Evolutionary conservation across 495 filamentous ascomycete genomes (phyloP), one percentile per base, ranked within the genome.

Genomic region (Xylaria flabelliformis): DNA sequence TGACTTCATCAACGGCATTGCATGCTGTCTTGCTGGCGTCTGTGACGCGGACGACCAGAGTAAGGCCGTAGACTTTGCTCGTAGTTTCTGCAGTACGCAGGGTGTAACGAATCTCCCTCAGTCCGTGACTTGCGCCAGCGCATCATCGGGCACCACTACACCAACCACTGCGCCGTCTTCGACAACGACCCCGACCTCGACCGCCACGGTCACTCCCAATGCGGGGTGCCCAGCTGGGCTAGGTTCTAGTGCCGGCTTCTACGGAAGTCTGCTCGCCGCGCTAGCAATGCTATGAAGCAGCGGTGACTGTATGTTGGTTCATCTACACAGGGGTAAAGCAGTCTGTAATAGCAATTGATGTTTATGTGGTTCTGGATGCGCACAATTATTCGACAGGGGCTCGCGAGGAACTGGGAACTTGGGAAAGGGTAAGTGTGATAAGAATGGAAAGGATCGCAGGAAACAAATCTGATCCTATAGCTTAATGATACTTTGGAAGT

Each of bases 1-100:
- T 7, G 76, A 78, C 10, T 92, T 93, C 83, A 84, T 97, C 70
- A 74, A 58, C 46, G 73, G 80, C 42, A 89, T 96, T 69, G 81
- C 89, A 39, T 92, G 91, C 83, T 97, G 94, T 78, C 83, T 97
- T 8, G 76, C 79, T 32, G 76, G 74, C 3, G 77, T 70, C 12
- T 97, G 94, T 80, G 72, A 78, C 56, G 9, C 70, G 1, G 78
- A 79, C 0, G 90, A 92, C 50, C 88, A 92, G 77, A 50, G 86
- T 50, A 13, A 71, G 34, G 83, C 84, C 19, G 73, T 82, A 42
- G 39, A 24, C 34, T 84, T 78, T 55, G 82, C 82, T 32, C n/a
- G 26, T 24, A 73, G 42, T 10, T 73, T 73, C 71, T 73, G 71
- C 64, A 64, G 64, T 19, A 73, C 71, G n/a, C 64, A 68, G 32